Base-by-base conservation (phyloP, 495 filamentous ascomycete genomes). In the Penicillium salamii region DNA sequence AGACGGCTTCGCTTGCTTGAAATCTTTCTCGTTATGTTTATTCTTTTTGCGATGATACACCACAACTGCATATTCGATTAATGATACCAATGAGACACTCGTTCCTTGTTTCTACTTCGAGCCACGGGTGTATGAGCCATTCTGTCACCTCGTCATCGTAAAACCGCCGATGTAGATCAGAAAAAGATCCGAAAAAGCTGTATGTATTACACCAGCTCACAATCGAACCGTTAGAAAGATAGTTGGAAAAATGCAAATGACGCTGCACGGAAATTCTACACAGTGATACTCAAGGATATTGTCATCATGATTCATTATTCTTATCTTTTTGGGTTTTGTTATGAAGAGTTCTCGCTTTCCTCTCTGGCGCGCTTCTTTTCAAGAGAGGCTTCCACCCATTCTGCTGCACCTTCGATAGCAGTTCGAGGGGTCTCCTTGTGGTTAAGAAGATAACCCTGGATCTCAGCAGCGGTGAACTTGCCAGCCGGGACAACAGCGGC, bases 401-500 rank as follows among this genome's bases (percentile, higher is more conserved):
- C 66, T 24, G 70, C 72, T 0, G 75, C 78, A 13, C 78, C 77
- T 6, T 70, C 67, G 11, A 88, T 77, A 13, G 84, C 83, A 21
- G 44, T 65, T 49, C 84, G 76, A 15, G 87, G 84, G 45, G 76
- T 64, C 26, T 74, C 69, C 71, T 88, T 89, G 55, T 90, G 71
- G 61, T 80, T 83, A 36, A 91, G 69, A 19, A 90, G 71, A 56
- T 81, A 87, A 3, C 87, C 87, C 65, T 92, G 88, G 28, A 92
- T 80, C 70, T 90, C 88, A 9, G 88, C 88, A 0, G 88, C 86
- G 14, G 78, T 82, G 54, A 90, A 87, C 51, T 80, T 79, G 18
- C 74, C 71, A 15, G 71, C 72, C 0, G 89, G 89, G 11, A 95
- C 66, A 32, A 67, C 59, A 7, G 65, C 56, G 0, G 86, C 80